Conservation (phyloP, 768 basidiomycete genomes). For the Clathrus columnatus region DNA sequence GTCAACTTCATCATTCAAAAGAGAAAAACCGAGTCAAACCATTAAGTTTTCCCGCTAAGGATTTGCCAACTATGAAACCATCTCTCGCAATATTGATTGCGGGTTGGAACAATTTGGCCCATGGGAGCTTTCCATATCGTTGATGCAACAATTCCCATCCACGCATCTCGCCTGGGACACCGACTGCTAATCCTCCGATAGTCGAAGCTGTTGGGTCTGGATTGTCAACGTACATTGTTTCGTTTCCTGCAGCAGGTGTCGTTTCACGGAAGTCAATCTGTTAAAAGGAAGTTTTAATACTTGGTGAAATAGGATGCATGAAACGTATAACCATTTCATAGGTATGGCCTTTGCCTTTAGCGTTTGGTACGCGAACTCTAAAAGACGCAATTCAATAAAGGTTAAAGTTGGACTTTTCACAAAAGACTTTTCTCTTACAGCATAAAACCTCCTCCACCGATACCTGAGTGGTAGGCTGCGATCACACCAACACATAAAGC, state of each 20-base stretch:
- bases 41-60: background rate
- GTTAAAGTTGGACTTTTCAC: background rate
- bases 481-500: slow-evolving; percentile 31
- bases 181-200: slow-evolving; percentile 40
- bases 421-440: background rate
- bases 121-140: slow-evolving; percentile 36
- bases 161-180: slow-evolving; percentile 41
- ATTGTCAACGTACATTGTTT: slow-evolving; percentile 29
- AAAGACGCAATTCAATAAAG: background rate
- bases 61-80: background rate
- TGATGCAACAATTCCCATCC: slow-evolving; percentile 37
- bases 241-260: slow-evolving; percentile 28
- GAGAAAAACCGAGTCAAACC: background rate
- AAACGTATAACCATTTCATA: slow-evolving; percentile 10
- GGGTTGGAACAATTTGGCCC: slow-evolving; percentile 36
- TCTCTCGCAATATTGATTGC: slow-evolving; percentile 29
- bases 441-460: slow-evolving; percentile 23
- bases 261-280: slow-evolving; percentile 41
- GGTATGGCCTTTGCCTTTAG: slow-evolving; percentile 3
- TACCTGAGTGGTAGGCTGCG: slow-evolving; percentile 31
- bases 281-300: slow-evolving; percentile 14
- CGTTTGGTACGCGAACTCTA: no score
- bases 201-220: slow-evolving; percentile 26
- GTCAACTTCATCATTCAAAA: background rate
- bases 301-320: no score